Conservation (phyloP, 1,284 basidiomycete species). For the Trametes pubescens region DNA sequence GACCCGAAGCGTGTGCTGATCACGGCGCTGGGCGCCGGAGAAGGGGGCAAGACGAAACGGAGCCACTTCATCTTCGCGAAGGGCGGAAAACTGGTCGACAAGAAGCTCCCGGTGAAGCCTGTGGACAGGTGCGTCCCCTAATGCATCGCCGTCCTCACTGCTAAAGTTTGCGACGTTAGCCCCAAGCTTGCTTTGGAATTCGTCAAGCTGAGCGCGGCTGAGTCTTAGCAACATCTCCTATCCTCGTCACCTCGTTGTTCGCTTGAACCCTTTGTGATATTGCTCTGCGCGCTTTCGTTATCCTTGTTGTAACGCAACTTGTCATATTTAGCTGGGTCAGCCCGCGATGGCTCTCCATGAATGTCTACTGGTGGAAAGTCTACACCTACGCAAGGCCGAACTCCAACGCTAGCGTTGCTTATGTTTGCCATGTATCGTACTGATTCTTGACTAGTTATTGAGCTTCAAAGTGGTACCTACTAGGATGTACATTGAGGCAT, state of each 20-base stretch:
- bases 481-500: too few species aligned
- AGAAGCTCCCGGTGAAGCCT: conserved; percentile 85
- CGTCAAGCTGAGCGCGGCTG: conserved; percentile 26
- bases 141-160: too few species aligned
- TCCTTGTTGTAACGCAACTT: conserved; percentile 9
- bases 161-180: conserved; percentile 11
- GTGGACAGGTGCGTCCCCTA: conserved; percentile 67
- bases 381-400: too few species aligned
- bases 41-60: conserved; percentile 84
- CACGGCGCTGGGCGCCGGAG: conserved; percentile 81
- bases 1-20: conserved; percentile 88
- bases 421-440: too few species aligned
- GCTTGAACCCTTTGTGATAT: not conserved
- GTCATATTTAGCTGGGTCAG: not conserved
- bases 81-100: conserved; percentile 86
- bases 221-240: not conserved
- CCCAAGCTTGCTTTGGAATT: conserved; percentile 40
- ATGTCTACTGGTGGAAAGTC: not conserved
- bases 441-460: too few species aligned
- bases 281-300: conserved; percentile 23
- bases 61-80: conserved; percentile 93
- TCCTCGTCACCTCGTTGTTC: not conserved
- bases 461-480: too few species aligned
- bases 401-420: too few species aligned
- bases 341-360: not conserved